Conservation (phyloP, 2,329 filamentous ascomycete genomes). For the Fusarium nisikadoi region DNA sequence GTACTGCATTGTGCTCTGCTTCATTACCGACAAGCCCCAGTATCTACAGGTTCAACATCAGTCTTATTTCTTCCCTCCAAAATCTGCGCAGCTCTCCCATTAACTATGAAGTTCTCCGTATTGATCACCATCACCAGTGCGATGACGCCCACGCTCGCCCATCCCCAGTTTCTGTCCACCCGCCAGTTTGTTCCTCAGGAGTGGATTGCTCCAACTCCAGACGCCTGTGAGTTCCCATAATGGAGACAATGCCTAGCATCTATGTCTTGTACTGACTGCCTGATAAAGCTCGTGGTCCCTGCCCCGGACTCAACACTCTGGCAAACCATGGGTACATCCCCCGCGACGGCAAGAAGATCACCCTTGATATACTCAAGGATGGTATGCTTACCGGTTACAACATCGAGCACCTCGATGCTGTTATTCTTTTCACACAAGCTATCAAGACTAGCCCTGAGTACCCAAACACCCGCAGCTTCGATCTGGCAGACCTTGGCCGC, state of each 20-base stretch:
- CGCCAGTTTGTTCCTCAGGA: conserved; percentile 3
- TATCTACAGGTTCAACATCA: background rate
- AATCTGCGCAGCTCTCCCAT: rapidly evolving
- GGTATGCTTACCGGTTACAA: conserved; percentile 5
- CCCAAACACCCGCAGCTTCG: background rate
- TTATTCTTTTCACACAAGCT: conserved; percentile 6
- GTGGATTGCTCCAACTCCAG: background rate
- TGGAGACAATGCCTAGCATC: rapidly evolving
- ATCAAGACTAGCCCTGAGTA: conserved; percentile 10
- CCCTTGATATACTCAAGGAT: background rate
- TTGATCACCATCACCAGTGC: background rate
- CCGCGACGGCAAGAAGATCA: background rate
- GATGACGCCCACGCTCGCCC: rapidly evolving
- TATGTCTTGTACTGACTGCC: background rate
- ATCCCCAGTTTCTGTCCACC: background rate
- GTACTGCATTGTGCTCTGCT: rapidly evolving
- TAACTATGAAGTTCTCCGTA: background rate
- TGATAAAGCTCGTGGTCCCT: background rate
- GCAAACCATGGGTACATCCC: conserved; percentile 17
- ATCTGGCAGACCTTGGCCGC: background rate
- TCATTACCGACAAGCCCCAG: rapidly evolving
- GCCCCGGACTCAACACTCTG: conserved; percentile 3
- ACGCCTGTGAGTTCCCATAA: background rate
- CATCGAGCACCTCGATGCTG: background rate
- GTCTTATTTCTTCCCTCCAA: background rate